phyloP scores from a whole-genome alignment of 1,284 basidiomycete genomes.

The Puccinia coronata region DNA sequence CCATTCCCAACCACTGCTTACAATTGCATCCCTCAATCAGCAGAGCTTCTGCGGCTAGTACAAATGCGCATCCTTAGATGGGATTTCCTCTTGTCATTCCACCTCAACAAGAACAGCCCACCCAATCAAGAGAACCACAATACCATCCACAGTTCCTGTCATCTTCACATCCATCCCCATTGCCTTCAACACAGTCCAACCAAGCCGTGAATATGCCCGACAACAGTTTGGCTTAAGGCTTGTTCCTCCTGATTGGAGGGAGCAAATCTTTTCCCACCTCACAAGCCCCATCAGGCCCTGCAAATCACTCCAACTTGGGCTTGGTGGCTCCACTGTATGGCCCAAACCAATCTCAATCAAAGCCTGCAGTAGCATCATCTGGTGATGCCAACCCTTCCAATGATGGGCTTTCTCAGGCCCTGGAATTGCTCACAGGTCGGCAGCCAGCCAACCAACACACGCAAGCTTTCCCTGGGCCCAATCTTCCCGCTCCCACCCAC shows the following conservation, averaged over 20 bases:
- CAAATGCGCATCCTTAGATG: neutral
- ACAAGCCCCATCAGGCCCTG: neutral
- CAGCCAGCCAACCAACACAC: neutral
- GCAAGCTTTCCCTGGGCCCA: neutral
- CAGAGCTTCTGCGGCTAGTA: neutral
- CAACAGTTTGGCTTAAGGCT: conserved; percentile 35
- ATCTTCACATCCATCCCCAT: neutral
- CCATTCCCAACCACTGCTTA: neutral
- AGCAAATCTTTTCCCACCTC: neutral
- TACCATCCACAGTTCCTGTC: conserved; percentile 1
- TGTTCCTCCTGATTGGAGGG: conserved; percentile 16
- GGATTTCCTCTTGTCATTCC: conserved; percentile 14
- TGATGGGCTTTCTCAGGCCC: conserved; percentile 26
- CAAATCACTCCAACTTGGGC: conserved; percentile 4
- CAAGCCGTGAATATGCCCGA: conserved; percentile 11
- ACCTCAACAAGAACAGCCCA: neutral
- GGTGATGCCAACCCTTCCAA: neutral
- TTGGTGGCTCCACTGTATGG: neutral
- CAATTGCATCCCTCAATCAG: neutral
- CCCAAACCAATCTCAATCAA: conserved; percentile 3
- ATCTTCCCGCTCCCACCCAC: neutral
- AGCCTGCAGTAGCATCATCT: conserved; percentile 1
- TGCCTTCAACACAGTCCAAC: neutral
- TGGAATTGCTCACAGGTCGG: conserved; percentile 17
- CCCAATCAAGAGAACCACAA: neutral